Conservation (phyloP, 176 grass and related monocot genomes). For the Oryza punctata region DNA sequence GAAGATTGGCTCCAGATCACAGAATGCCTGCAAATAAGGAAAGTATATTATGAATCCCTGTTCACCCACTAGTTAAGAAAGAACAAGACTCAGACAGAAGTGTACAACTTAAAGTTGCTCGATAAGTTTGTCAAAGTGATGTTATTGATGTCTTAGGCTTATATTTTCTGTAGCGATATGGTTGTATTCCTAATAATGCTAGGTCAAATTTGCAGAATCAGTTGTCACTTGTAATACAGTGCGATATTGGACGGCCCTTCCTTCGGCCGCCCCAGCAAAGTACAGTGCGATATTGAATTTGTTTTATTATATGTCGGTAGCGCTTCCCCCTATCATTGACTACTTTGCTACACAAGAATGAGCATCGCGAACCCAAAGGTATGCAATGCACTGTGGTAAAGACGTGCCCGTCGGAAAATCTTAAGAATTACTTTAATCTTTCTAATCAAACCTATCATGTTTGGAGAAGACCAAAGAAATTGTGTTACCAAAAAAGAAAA, state of each 20-base stretch:
- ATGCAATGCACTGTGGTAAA: background rate
- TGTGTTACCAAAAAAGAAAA: background rate
- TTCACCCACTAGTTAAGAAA: background rate
- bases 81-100: background rate
- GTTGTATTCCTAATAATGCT: too few species aligned
- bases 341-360: background rate
- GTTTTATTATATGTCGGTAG: background rate
- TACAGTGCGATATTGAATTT: background rate
- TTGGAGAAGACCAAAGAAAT: background rate
- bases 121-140: background rate
- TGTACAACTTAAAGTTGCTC: background rate
- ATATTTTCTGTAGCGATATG: background rate
- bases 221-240: background rate
- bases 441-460: background rate
- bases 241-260: too few species aligned
- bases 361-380: background rate
- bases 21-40: constrained; percentile 59
- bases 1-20: constrained; percentile 81
- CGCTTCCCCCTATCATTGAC: background rate
- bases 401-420: background rate
- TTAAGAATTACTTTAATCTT: background rate
- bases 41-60: background rate
- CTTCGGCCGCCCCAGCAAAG: too few species aligned
- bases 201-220: background rate
- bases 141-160: background rate